A percentile compares a stretch with the other conserved stretches of the same genome.
phyloP scores from a whole-genome alignment of 2,329 filamentous ascomycete genomes.

The Fusarium albosuccineum region DNA sequence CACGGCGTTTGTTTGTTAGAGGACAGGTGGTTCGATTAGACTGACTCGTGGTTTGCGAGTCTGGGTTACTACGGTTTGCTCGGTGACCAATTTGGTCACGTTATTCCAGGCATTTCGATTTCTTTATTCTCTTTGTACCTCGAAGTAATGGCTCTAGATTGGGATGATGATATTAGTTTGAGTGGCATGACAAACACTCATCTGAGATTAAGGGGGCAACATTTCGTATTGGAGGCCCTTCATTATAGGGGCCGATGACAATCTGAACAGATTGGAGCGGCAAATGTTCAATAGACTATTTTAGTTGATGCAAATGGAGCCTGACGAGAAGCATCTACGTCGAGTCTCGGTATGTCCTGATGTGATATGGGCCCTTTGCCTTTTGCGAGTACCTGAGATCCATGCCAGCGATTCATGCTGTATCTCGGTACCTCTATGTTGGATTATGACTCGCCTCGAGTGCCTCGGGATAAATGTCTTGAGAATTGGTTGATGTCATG shows the following conservation, averaged over 20 bases:
- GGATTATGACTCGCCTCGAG: too few species aligned
- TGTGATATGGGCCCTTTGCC: not conserved
- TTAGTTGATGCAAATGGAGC: constrained; percentile 31
- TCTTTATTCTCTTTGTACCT: constrained; percentile 38
- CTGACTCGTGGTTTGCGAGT: constrained; percentile 42
- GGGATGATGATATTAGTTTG: constrained; percentile 37
- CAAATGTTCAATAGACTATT: constrained; percentile 34
- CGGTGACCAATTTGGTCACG: constrained; percentile 39
- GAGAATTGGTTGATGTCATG: too few species aligned
- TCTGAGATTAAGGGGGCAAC: constrained; percentile 13
- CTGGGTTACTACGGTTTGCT: constrained; percentile 45
- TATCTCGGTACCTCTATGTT: too few species aligned
- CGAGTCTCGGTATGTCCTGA: not conserved
- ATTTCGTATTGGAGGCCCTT: constrained; percentile 29
- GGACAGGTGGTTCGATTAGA: constrained; percentile 46
- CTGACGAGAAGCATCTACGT: not conserved
- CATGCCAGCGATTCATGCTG: too few species aligned
- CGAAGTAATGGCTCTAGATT: constrained; percentile 49
- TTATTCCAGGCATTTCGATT: constrained; percentile 26
- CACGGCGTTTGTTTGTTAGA: constrained; percentile 50
- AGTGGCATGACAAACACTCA: constrained; percentile 37
- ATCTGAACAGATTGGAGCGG: constrained; percentile 26
- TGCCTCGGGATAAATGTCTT: too few species aligned
- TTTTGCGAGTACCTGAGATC: too few species aligned
- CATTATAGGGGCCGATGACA: constrained; percentile 32